Evolutionary conservation across 345 rosid genomes (phyloP).

Genomic region (Litchi chinensis): DNA sequence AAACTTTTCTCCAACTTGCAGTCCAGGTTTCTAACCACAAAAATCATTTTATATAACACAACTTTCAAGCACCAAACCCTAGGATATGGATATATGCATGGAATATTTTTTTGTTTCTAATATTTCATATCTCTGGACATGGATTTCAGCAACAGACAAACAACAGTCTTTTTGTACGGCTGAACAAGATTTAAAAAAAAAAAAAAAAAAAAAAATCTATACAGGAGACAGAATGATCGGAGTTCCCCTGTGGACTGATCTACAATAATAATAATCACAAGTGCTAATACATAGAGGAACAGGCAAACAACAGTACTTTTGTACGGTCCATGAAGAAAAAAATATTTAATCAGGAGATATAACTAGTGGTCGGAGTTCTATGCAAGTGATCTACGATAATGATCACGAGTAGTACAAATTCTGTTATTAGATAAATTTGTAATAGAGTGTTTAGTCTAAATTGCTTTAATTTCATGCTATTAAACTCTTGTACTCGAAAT

Average conservation of each 20-base stretch:
- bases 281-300: too few relatives aligned
- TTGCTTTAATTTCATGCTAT: not conserved
- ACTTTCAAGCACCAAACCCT: not conserved
- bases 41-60: conserved; percentile 1
- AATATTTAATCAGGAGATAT: too few relatives aligned
- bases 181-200: too few relatives aligned
- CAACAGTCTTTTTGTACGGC: not conserved
- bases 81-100: not conserved
- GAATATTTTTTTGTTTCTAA: not conserved
- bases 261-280: too few relatives aligned
- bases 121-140: not conserved
- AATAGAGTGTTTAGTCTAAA: too few relatives aligned
- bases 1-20: not conserved
- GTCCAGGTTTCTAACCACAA: not conserved
- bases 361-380: too few relatives aligned
- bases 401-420: too few relatives aligned
- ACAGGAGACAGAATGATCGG: too few relatives aligned
- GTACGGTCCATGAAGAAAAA: not conserved
- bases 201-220: too few relatives aligned
- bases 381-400: too few relatives aligned
- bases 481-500: not conserved
- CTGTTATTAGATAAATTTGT: too few relatives aligned
- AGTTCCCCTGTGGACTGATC: too few relatives aligned
- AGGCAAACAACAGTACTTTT: not conserved
- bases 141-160: not conserved